Conservation (phyloP, 2,329 filamentous ascomycete species). For the Aspergillus eucalypticola region DNA sequence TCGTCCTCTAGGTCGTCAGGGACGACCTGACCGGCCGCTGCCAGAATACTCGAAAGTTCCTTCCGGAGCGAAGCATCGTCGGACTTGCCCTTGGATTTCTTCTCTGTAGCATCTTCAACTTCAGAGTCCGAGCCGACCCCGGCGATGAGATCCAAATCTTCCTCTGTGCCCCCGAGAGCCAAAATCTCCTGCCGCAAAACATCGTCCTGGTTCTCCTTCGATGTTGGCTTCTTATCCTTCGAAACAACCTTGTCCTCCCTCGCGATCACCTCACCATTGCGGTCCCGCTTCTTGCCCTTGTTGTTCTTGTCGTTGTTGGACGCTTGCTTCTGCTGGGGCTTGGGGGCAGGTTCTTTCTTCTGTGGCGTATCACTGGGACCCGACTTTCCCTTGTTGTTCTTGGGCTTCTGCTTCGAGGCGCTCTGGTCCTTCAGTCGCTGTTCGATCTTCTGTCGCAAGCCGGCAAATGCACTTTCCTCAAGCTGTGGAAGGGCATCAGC, state of each 20-base stretch:
- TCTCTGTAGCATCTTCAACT: conserved; percentile 35
- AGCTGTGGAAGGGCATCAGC: conserved; percentile 35
- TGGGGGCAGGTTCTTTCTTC: conserved; percentile 25
- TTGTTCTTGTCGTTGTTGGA: conserved; percentile 26
- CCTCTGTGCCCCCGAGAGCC: conserved; percentile 51
- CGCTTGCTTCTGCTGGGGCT: conserved; percentile 22
- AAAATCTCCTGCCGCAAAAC: conserved; percentile 47
- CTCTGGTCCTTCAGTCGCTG: conserved; percentile 40
- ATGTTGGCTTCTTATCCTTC: conserved; percentile 24
- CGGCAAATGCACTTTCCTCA: conserved; percentile 43
- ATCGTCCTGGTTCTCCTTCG: conserved; percentile 28
- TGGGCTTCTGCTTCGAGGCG: conserved; percentile 33
- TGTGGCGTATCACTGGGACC: conserved; percentile 24
- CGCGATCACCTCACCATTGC: conserved; percentile 47
- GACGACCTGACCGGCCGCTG: conserved; percentile 39
- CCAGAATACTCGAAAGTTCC: conserved; percentile 39
- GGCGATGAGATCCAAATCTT: conserved; percentile 50
- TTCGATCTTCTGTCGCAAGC: conserved; percentile 45
- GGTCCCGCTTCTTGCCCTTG: conserved; percentile 49
- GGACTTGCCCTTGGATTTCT: conserved; percentile 28
- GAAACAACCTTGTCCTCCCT: conserved; percentile 29
- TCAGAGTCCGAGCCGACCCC: conserved; percentile 50
- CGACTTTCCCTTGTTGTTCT: conserved; percentile 29
- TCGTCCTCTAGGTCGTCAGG: conserved; percentile 37
- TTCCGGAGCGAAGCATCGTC: conserved; percentile 44